These are phyloP conservation scores for Berkeleyomyces rouxiae DNA, from an alignment of 2,329 filamentous ascomycete species.

Conservation along the genomic window DNA sequence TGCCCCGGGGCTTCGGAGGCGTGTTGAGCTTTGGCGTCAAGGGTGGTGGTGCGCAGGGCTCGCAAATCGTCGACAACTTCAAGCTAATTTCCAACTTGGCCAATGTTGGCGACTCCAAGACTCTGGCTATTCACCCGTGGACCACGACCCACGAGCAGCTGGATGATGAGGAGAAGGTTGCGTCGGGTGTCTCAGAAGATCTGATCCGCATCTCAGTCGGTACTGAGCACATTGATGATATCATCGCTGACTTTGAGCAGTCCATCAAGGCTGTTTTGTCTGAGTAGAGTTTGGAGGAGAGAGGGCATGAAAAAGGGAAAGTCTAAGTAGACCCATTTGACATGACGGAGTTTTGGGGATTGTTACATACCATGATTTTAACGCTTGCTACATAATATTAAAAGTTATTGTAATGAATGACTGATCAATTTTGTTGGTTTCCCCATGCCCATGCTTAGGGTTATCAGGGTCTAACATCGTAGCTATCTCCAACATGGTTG, in stretches of 20 bases:
- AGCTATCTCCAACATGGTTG: too few species aligned
- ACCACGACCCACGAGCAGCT: conserved; percentile 91
- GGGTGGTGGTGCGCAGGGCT: conserved; percentile 68
- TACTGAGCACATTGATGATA: conserved; percentile 93
- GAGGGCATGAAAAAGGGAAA: conserved; percentile 19
- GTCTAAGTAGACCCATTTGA: neutral
- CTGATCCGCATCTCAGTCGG: conserved; percentile 91
- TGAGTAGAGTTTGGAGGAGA: neutral
- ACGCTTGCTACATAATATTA: neutral
- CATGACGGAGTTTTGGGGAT: neutral
- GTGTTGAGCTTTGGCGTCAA: conserved; percentile 90
- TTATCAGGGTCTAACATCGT: too few species aligned
- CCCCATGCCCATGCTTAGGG: too few species aligned
- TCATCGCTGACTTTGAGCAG: conserved; percentile 89
- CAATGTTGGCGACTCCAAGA: conserved; percentile 93
- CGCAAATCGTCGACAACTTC: conserved; percentile 81
- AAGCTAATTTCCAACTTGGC: conserved; percentile 91
- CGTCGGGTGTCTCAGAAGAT: conserved; percentile 62
- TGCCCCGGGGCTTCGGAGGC: conserved; percentile 70
- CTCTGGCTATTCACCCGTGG: conserved; percentile 88
- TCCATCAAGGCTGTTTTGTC: conserved; percentile 48
- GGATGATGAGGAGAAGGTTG: conserved; percentile 59
- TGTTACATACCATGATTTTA: neutral
- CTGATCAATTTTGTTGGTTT: too few species aligned
- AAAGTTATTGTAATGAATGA: neutral